Base-by-base conservation (phyloP, 495 filamentous ascomycete species). In the Penicillium bovifimosum region DNA sequence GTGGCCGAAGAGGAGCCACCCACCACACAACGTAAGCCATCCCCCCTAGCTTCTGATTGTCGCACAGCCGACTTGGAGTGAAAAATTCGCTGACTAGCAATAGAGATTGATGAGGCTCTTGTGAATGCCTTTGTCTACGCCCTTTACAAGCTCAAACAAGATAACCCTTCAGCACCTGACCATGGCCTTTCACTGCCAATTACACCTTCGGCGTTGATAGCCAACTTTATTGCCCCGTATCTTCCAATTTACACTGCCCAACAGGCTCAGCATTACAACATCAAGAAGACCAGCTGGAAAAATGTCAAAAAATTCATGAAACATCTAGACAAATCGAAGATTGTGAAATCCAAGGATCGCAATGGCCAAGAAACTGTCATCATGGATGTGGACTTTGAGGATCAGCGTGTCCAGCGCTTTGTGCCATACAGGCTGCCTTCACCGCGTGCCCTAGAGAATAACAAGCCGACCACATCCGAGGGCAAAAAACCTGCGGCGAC, bases 241-340 rank as follows among this genome's bases (percentile, higher is more conserved):
- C 74, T 89, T 6, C 86, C 86, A 0, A 76, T 79, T 44, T 81
- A 72, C 59, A 78, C 73, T 9, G 68, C 73, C 8, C 71, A 75
- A 18, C 75, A 82, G 61, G 71, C 77, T 10, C 75, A 81, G 24
- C 80, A 72, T 18, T 76, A 87, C 29, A 78, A 81, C 56, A 84
- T 89, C 62, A 89, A 88, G 69, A 88, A 86, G 66, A 85, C 85
- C 6, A 85, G 78, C 64, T 86, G 84, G 79, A 89, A 88, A 67
- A 88, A 81, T 48, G 76, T 83, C 36, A 84, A 82, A 52, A 88
- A 87, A 53, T 88, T 88, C 63, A 81, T 88, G 65, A 88, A 88
- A 62, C 65, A 77, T 29, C 65, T 89, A 8, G 86, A 87, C 61
- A 88, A 87, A 60, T 68, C 80, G 45, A 61, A 73, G 6, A 62